Evolutionary conservation across 1,139 yeast species (phyloP), one percentile per base, ranked within the genome.

Genomic region (Nakaseomyces nivariensis): DNA sequence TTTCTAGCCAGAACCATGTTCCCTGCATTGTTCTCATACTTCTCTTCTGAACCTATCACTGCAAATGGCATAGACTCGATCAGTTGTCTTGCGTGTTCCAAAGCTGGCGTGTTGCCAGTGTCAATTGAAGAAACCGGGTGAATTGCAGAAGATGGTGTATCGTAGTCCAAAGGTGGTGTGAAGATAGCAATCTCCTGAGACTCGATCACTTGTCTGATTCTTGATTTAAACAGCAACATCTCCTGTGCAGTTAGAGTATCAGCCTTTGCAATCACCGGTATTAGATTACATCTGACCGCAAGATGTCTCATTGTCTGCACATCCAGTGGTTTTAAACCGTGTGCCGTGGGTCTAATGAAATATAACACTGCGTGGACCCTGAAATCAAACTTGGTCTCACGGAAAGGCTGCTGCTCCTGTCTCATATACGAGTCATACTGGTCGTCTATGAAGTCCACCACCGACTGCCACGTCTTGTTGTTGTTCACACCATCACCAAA

Each of bases 401-500:
- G 82, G 52, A 70, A 68, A 37, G 98, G 98, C 72, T 94, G 98
- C 68, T 89, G 95, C 68, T 92, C 97, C 71, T 94, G 98, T 64
- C 87, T 83, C 95, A 92, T 85, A 67, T 72, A 90, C 32, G 86
- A 77, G 69, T 92, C 96, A 67, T 92, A 97, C 73, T 92, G 98
- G 70, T 92, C 98, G 69, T 92, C 98, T 56, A 92, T 79, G 63
- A 90, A 92, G 67, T 90, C 97, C 53, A 89, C 78, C 60, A 94
- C 82, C 40, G 97, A 92, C 59, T 85, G 85, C 97, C 97, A 94
- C 49, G 96, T 80, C 64, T 87, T 92, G 61, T 78, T 81, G 71
- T 92, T 92, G 74, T 92, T 85, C 61, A 92, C 95, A 67, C 89
- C 88, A 70, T 90, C 96, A 55, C 98, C 99, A 66, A 92, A 89